Base-by-base conservation (phyloP, 2,329 filamentous ascomycete genomes). In the Aspergillus sp. region DNA sequence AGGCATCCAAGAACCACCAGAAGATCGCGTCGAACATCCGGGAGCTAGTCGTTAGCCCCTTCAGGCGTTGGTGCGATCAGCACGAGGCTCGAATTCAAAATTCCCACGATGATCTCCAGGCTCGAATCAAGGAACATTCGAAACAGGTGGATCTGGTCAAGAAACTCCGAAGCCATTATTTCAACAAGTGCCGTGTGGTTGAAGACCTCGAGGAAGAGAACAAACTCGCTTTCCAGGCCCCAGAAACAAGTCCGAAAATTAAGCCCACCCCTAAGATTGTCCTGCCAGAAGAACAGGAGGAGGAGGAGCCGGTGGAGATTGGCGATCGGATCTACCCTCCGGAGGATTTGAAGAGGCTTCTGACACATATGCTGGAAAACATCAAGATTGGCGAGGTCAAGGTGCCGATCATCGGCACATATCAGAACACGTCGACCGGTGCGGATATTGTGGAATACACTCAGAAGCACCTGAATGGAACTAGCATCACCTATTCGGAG, bases 151-250 rank as follows among this genome's bases (percentile, higher is more conserved):
- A 99, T 64, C 77, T 85, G 19, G 92, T 96, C 63, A 92, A 92
- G 83, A 98, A 98, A 80, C 86, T 97, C 69, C 88, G 95, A 65
- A 96, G 91, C 77, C 90, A 91, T 69, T 99, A 99, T 79, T 98
- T 98, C 84, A 99, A 98, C 83, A 99, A 98, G 80, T 99, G 95
- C 75, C 89, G 96, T 53, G 82, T 97, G 63, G 90, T 98, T 6
- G 96, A 99, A 75, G 95, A 99, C 73, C 81, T 98, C 62, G 95
- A 99, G 75, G 95, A 99, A 78, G 96, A 99, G 81, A 96, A 97
- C 77, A 98, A 99, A 79, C 85, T 99, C 58, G 95, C 93, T 41
- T 99, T 99, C 78, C 92, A 96, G 76, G 92, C 93, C 66, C 92
- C 92, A 5, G 82, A 85, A 62, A 82, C 83, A 36, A 92, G 90